Evolutionary conservation across 2,329 filamentous ascomycete species (phyloP).

Genomic region (Claviceps lovelessii): DNA sequence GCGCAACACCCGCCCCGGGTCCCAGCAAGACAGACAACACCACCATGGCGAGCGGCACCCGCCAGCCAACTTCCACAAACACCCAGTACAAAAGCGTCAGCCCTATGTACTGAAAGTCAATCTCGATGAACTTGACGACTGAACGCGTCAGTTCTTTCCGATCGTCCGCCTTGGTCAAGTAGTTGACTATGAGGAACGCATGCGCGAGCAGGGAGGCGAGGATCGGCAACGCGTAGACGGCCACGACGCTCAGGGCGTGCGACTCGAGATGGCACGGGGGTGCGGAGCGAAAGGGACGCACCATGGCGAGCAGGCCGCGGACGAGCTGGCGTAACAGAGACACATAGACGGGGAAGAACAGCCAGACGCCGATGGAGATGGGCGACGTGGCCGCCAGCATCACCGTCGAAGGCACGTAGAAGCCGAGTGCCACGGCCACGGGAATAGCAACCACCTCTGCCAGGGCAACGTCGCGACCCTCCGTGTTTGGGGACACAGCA

Average conservation of each 20-base stretch:
- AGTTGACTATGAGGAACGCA: conserved; percentile 24
- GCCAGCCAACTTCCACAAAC: conserved; percentile 34
- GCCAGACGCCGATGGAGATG: conserved; percentile 28
- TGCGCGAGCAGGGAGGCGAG: conserved; percentile 30
- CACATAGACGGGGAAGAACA: conserved; percentile 38
- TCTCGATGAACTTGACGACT: conserved; percentile 29
- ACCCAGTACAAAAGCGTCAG: conserved; percentile 40
- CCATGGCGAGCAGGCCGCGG: conserved; percentile 13
- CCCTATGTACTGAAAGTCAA: conserved; percentile 30
- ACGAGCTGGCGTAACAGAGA: conserved; percentile 26
- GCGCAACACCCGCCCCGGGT: conserved; percentile 24
- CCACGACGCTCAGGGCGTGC: conserved; percentile 21
- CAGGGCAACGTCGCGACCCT: conserved; percentile 16
- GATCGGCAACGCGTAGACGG: conserved; percentile 32
- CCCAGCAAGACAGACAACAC: conserved; percentile 19
- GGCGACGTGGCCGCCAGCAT: conserved; percentile 27
- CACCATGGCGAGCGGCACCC: conserved; percentile 20
- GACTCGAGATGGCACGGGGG: conserved; percentile 29
- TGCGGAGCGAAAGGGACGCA: conserved; percentile 14
- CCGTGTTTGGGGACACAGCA: too few species aligned
- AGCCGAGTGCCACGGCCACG: conserved; percentile 32
- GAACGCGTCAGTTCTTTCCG: conserved; percentile 35
- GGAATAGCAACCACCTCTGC: conserved; percentile 46
- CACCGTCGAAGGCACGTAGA: conserved; percentile 28
- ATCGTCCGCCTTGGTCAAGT: conserved; percentile 26